Conservation (phyloP, 345 rosid species). For the Dipteronia dyeriana region DNA sequence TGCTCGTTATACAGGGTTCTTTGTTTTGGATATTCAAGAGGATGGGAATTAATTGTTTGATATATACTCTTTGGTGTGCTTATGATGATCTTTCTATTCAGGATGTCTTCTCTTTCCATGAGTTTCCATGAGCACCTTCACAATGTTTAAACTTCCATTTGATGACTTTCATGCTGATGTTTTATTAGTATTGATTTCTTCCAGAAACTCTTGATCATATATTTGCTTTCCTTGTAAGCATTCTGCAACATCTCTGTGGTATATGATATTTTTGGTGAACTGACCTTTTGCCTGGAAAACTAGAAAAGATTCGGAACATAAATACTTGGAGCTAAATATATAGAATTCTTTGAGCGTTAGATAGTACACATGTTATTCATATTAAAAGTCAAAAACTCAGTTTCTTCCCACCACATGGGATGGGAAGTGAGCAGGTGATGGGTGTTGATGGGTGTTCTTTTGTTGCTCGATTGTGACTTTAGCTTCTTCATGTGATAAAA, state of each 20-base stretch:
- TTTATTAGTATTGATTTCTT: constrained; percentile 15
- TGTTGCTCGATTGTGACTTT: constrained; percentile 79
- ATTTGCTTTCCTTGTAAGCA: constrained; percentile 16
- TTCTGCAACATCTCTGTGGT: not conserved
- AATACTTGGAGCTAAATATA: constrained; percentile 25
- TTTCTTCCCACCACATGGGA: constrained; percentile 51
- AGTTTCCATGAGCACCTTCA: constrained; percentile 13
- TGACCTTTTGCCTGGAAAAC: constrained; percentile 17
- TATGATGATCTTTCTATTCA: constrained; percentile 4
- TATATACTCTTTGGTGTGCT: not conserved
- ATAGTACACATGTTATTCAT: constrained; percentile 38
- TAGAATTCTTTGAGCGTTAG: constrained; percentile 24
- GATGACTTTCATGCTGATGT: constrained; percentile 16
- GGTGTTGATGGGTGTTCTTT: constrained; percentile 71
- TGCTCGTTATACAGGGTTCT: constrained; percentile 14
- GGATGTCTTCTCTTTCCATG: constrained; percentile 10
- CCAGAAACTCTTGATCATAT: constrained; percentile 12
- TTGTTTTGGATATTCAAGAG: constrained; percentile 16
- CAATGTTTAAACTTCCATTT: constrained; percentile 13
- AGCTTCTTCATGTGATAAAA: constrained; percentile 91
- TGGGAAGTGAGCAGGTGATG: constrained; percentile 85
- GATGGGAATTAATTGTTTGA: constrained; percentile 8
- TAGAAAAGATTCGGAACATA: constrained; percentile 12
- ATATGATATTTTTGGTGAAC: constrained; percentile 13
- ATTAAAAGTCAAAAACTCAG: constrained; percentile 38